Conservation (phyloP, 257 asterid species). For the Agastache rugosa region DNA sequence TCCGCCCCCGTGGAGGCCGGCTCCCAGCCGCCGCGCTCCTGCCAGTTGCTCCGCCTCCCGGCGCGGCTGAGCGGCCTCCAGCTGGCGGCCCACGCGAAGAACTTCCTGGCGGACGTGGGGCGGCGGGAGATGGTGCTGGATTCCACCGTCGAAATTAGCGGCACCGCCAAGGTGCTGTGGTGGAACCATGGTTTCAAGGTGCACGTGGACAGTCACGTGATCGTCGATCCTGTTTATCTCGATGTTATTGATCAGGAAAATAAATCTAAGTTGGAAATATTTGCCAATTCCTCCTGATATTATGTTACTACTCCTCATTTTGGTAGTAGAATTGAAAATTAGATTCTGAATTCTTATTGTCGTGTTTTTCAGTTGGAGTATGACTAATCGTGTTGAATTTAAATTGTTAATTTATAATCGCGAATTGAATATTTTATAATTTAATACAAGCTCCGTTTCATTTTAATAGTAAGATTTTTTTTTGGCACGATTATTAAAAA, state of each 20-base stretch:
- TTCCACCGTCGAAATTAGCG: constrained; percentile 76
- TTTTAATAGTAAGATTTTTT: too few relatives aligned
- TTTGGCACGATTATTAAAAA: too few relatives aligned
- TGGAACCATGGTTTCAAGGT: constrained; percentile 86
- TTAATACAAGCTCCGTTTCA: too few relatives aligned
- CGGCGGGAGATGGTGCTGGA: constrained; percentile 89
- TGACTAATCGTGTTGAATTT: too few relatives aligned
- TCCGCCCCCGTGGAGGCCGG: constrained; percentile 81
- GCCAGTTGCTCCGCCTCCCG: constrained; percentile 86
- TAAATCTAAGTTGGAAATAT: constrained; percentile 57
- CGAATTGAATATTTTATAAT: too few relatives aligned
- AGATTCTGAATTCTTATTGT: too few relatives aligned
- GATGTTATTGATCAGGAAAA: constrained; percentile 92
- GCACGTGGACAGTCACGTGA: constrained; percentile 94
- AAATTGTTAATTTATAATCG: too few relatives aligned
- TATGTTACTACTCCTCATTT: too few relatives aligned
- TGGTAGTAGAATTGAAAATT: too few relatives aligned
- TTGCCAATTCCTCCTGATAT: constrained; percentile 33
- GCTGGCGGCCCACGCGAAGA: constrained; percentile 73
- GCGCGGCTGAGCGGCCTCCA: constrained; percentile 81
- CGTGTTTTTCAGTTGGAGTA: too few relatives aligned
- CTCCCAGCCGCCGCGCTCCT: constrained; percentile 85
- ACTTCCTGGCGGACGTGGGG: constrained; percentile 70
- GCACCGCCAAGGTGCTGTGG: constrained; percentile 86
- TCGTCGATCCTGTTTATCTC: constrained; percentile 82